Evolutionary conservation across 345 rosid species (phyloP).

Genomic region (Dipteronia sinensis): DNA sequence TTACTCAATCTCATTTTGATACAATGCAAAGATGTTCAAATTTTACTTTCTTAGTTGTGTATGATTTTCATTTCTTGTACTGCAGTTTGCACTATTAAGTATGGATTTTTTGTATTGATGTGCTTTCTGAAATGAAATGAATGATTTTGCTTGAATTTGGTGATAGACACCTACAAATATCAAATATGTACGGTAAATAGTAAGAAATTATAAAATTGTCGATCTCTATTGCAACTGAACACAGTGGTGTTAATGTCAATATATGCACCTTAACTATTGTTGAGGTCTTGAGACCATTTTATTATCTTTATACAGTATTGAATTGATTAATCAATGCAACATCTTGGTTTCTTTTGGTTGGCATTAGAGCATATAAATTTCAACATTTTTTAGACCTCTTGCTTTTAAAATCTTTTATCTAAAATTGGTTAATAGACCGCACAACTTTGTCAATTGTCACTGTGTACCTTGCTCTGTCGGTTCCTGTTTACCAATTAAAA

Average conservation of each 20-base stretch:
- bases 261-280: background rate
- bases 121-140: background rate
- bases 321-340: background rate
- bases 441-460: background rate
- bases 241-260: too few relatives aligned
- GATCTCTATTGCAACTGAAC: background rate
- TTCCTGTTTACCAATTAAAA: background rate
- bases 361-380: background rate
- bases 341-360: background rate
- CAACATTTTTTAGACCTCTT: background rate
- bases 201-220: background rate
- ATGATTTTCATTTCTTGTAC: background rate
- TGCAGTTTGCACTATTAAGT: constrained; percentile 2
- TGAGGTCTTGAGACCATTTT: background rate
- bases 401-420: background rate
- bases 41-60: background rate
- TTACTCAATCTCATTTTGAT: background rate
- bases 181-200: background rate
- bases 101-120: background rate
- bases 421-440: background rate
- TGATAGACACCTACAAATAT: too few relatives aligned
- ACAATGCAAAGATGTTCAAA: background rate
- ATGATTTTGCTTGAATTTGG: background rate
- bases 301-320: background rate
- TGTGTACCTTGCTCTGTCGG: background rate